Evolutionary conservation across 2,329 filamentous ascomycete species (phyloP).

Genomic region (Fusarium buxicola): DNA sequence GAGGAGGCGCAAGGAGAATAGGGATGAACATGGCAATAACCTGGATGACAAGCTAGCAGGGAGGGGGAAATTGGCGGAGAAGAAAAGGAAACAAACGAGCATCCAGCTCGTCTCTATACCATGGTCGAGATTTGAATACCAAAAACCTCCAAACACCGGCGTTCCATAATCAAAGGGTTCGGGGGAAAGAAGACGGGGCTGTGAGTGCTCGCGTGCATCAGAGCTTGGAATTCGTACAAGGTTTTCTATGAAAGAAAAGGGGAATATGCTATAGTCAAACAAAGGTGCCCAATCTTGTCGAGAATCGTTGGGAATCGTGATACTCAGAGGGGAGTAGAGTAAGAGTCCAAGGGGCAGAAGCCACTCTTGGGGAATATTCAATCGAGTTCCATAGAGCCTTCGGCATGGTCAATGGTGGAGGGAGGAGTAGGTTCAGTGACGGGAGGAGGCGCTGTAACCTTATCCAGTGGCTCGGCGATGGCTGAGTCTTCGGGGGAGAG

Average conservation of each 20-base stretch:
- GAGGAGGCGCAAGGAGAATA: neutral
- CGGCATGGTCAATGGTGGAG: constrained; percentile 54
- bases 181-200: constrained; percentile 9
- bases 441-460: constrained; percentile 46
- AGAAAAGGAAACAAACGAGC: constrained; percentile 22
- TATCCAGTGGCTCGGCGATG: constrained; percentile 47
- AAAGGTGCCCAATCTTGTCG: constrained; percentile 33
- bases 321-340: constrained; percentile 9
- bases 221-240: constrained; percentile 29
- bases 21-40: constrained; percentile 7
- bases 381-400: constrained; percentile 56
- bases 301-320: constrained; percentile 17
- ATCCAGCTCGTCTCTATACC: constrained; percentile 44
- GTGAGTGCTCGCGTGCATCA: constrained; percentile 8
- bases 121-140: constrained; percentile 41
- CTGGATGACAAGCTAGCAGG: constrained; percentile 9
- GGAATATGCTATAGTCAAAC: constrained; percentile 34
- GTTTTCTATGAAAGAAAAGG: constrained; percentile 27
- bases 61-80: constrained; percentile 8
- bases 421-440: constrained; percentile 56
- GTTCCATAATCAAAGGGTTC: constrained; percentile 35
- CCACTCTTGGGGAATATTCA: constrained; percentile 31
- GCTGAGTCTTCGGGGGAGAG: constrained; percentile 46
- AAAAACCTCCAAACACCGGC: constrained; percentile 40
- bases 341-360: neutral